Percentiles rank a stretch among this genome's conserved stretches.
These are phyloP conservation scores for Cenchrus purpureus DNA, from an alignment of 176 grass and related monocot species.

Conservation along the genomic window DNA sequence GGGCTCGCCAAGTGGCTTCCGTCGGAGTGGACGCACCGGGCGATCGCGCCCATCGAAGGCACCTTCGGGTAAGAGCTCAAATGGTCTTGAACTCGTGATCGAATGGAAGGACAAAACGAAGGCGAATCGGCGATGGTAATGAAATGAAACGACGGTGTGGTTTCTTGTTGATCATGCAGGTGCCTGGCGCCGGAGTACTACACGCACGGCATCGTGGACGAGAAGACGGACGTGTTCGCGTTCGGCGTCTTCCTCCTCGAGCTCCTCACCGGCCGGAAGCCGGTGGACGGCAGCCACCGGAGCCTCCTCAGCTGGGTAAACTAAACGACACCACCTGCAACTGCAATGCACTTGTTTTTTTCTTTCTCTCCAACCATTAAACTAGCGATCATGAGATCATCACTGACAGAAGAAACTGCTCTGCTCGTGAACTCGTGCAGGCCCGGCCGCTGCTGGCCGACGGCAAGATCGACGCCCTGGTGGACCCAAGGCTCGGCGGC, in stretches of 20 bases:
- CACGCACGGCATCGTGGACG: constrained; percentile 87
- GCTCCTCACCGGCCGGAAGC: constrained; percentile 79
- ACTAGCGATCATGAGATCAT: not conserved
- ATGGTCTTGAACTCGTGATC: too few relatives aligned
- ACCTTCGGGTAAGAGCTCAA: constrained; percentile 91
- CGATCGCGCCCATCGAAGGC: constrained; percentile 90
- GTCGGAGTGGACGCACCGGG: constrained; percentile 87
- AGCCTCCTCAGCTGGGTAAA: constrained; percentile 87
- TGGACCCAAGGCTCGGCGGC: constrained; percentile 61
- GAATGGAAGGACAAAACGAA: too few relatives aligned
- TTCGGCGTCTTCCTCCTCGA: constrained; percentile 95
- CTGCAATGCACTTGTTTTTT: not conserved
- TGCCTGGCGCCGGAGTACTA: constrained; percentile 97
- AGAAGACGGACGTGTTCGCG: constrained; percentile 96
- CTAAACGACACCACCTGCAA: not conserved
- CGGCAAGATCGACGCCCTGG: constrained; percentile 50
- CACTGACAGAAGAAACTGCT: not conserved
- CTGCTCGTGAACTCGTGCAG: constrained; percentile 34
- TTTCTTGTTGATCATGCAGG: constrained; percentile 22
- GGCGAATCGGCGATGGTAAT: not conserved
- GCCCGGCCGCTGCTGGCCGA: constrained; percentile 68
- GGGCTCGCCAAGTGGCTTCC: constrained; percentile 96
- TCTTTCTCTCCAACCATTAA: too few relatives aligned
- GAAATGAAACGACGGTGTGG: not conserved
- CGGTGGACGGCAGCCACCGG: constrained; percentile 79